Conservation (phyloP, 2,329 filamentous ascomycete genomes). For the Cladophialophora exuberans region DNA sequence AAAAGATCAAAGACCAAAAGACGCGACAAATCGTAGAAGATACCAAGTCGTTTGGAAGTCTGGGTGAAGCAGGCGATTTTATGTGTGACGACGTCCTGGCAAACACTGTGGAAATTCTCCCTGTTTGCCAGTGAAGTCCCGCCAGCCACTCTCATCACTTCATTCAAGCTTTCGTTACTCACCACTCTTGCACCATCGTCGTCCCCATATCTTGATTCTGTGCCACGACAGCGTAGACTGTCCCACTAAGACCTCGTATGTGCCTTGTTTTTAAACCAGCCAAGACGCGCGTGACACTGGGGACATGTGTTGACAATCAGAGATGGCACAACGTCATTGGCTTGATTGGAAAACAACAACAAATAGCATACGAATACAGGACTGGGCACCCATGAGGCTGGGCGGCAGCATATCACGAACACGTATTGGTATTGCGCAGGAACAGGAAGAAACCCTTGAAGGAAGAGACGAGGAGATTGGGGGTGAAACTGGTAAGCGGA, state of each 20-base stretch:
- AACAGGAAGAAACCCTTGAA: background rate
- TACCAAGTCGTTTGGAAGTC: background rate
- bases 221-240: conserved; percentile 1
- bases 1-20: background rate
- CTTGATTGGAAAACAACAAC: background rate
- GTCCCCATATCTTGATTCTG: conserved; percentile 6
- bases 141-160: conserved; percentile 6
- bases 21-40: background rate
- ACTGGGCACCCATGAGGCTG: conserved; percentile 3
- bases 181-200: background rate
- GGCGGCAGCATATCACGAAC: too few species aligned
- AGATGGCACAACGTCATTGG: conserved; percentile 21
- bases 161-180: background rate
- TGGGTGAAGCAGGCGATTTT: conserved; percentile 2
- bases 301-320: conserved; percentile 5
- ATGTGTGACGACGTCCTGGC: background rate
- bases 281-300: conserved; percentile 3
- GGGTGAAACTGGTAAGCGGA: too few species aligned
- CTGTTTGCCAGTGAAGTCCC: background rate
- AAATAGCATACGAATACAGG: conserved; percentile 18
- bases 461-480: too few species aligned
- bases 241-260: conserved; percentile 1
- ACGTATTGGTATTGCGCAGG: too few species aligned
- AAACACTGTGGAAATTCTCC: background rate
- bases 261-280: conserved; percentile 3